These are phyloP conservation scores for Hippophae gyantsensis DNA, from an alignment of 306 rosid genomes.

Conservation along the genomic window DNA sequence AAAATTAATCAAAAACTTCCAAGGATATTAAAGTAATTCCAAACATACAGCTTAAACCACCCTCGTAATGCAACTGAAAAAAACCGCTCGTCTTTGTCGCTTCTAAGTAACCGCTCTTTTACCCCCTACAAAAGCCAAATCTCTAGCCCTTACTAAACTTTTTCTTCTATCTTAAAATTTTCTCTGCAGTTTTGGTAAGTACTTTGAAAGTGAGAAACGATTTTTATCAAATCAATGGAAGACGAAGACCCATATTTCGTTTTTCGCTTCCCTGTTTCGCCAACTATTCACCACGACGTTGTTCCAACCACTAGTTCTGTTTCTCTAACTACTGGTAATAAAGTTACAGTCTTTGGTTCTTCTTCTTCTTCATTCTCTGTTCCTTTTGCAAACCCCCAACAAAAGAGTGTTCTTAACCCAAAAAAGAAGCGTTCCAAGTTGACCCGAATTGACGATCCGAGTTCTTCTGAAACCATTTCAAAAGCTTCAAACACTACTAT, in stretches of 20 bases:
- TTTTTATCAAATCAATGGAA: conserved; percentile 8
- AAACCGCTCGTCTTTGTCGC: conserved; percentile 13
- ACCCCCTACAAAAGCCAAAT: conserved; percentile 13
- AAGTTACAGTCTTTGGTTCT: neutral
- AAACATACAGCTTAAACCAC: neutral
- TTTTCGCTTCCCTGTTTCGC: neutral
- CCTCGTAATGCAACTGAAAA: conserved; percentile 9
- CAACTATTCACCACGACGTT: too few species aligned
- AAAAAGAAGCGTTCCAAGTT: conserved; percentile 36
- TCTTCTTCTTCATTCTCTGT: neutral
- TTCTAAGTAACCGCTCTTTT: neutral
- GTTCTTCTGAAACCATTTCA: neutral
- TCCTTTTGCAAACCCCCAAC: too few species aligned
- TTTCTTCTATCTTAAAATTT: neutral
- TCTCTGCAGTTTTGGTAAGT: neutral
- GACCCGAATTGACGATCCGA: conserved; percentile 2
- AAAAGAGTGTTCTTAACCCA: conserved; percentile 3
- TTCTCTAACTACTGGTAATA: too few species aligned
- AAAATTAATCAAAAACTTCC: too few species aligned
- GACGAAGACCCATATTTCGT: neutral
- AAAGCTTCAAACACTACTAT: conserved; percentile 4
- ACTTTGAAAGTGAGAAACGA: neutral
- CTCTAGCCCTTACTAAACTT: neutral
- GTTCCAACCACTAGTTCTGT: too few species aligned
- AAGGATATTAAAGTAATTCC: neutral